Base-by-base conservation (phyloP, 2,329 filamentous ascomycete species). In the Achaetomium macrosporum region DNA sequence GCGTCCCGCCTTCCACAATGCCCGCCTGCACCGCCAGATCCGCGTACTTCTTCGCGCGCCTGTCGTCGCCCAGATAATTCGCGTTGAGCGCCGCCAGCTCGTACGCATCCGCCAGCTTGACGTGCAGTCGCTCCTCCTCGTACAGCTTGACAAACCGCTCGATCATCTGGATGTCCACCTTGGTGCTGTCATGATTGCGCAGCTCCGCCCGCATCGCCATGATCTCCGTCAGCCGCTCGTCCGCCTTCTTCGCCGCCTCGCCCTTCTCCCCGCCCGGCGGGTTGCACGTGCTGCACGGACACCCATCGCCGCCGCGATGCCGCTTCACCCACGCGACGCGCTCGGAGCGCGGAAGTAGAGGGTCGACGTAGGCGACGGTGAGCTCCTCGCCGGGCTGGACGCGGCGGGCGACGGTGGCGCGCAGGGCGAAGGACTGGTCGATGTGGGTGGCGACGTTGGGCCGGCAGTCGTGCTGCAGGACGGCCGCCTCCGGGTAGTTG, bases 381-480 rank as follows among this genome's bases (percentile, higher is more conserved):
- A 74, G 67, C 54, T 71, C 68, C 48, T 73, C 71, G 17, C 66
- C 70, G 3, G 58, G 25, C 3, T 49, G 50, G 15, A 71, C 64
- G 5, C 63, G 61, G 13, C 71, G 63, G 1, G 67, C 70, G 1
- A 66, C 68, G 3, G 64, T 66, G 1, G 69, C 65, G 5, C 62
- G 64, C 42, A 71, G 65, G 6, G 66, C 65, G 3, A 72, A 54
- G 9, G 59, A 41, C 0, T 56, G 39, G 47, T 72, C 68, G 15
- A 73, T 58, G 42, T 69, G 61, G 47, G 53, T 64, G 1, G 62
- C 64, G 10, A 71, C 67, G 54, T 73, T 73, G 2, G 71, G 69
- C 25, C 69, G 71, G 57, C 72, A 75, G 19, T 68, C 69, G 61
- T 74, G 72, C 49, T 70, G 70, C 12, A 73, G 42, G 2, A 66